These are phyloP conservation scores for Suhomyces tanzawaensis DNA, from an alignment of 805 yeast genomes.

Conservation along the genomic window DNA sequence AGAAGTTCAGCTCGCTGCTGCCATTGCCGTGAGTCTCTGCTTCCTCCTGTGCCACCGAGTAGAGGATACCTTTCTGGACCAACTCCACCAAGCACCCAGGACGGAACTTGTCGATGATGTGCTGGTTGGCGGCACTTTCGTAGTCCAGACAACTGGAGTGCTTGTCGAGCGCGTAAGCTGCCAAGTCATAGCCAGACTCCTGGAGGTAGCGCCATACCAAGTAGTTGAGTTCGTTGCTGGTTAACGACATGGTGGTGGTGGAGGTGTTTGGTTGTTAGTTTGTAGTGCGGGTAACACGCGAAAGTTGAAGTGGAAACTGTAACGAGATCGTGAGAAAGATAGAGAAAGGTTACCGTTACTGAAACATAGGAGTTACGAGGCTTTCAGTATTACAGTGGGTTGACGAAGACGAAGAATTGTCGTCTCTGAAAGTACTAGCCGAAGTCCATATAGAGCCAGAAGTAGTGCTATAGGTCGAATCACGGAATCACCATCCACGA, in stretches of 20 bases:
- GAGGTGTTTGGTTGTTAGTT: neutral
- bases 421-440: too few relatives aligned
- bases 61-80: conserved; percentile 83
- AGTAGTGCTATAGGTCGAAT: too few relatives aligned
- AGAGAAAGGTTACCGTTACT: too few relatives aligned
- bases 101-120: conserved; percentile 52
- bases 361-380: too few relatives aligned
- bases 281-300: too few relatives aligned
- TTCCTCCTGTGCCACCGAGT: conserved; percentile 64
- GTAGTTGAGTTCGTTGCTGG: conserved; percentile 83
- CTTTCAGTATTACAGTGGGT: too few relatives aligned
- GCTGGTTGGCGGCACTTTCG: conserved; percentile 42
- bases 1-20: conserved; percentile 11
- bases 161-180: conserved; percentile 78
- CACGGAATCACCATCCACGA: too few relatives aligned
- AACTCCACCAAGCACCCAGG: conserved; percentile 78
- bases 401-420: too few relatives aligned
- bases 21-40: conserved; percentile 31
- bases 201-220: conserved; percentile 90
- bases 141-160: conserved; percentile 61
- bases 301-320: too few relatives aligned
- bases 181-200: conserved; percentile 73
- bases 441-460: too few relatives aligned
- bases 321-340: too few relatives aligned
- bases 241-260: conserved; percentile 58